Evolutionary conservation across 2,329 filamentous ascomycete genomes (phyloP), one percentile per base, ranked within the genome.

Genomic region (Penicillium sp.): DNA sequence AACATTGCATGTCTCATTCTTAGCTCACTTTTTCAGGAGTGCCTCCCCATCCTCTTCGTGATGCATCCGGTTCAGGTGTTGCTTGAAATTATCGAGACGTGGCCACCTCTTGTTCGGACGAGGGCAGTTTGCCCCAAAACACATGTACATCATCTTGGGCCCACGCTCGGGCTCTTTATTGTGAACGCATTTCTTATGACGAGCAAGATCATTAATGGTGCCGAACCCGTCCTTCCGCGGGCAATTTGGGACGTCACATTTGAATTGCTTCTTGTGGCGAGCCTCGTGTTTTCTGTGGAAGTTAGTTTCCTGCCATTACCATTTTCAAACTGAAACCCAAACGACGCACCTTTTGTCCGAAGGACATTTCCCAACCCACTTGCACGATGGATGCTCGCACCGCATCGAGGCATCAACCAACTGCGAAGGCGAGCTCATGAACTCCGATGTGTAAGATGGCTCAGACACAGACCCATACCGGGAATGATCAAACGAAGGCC

Each of bases 21-120:
- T 37, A 29, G 67, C 75, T 67, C 75, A 85, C 84, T 67, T 74
- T 63, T 72, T 73, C 50, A 85, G 75, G 7, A 86, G 69, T 1
- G 75, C 69, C 0, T 78, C 69, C 0, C 74, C 63, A 56, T 81
- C 71, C 41, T 80, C 74, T 5, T 80, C 70, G 1, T 69, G 60
- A 71, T 96, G 92, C 67, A 90, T 85, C 12, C 88, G 84, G 50
- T 77, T 80, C 46, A 96, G 81, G 70, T 97, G 93, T 37, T 88
- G 86, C 60, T 87, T 87, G 72, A 96, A 96, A 69, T 97, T 97
- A 73, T 97, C 93, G 50, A 87, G 80, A 23, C 93, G 84, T 0
- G 89, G 88, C 90, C 90, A 96, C 37, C 82, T 77, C 71, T 95
- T 96, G 1, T 78, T 78, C 60, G 80, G 86, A 25, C 78, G 82